Base-by-base conservation (phyloP, 805 yeast genomes). In the Clavispora carvajalis region DNA sequence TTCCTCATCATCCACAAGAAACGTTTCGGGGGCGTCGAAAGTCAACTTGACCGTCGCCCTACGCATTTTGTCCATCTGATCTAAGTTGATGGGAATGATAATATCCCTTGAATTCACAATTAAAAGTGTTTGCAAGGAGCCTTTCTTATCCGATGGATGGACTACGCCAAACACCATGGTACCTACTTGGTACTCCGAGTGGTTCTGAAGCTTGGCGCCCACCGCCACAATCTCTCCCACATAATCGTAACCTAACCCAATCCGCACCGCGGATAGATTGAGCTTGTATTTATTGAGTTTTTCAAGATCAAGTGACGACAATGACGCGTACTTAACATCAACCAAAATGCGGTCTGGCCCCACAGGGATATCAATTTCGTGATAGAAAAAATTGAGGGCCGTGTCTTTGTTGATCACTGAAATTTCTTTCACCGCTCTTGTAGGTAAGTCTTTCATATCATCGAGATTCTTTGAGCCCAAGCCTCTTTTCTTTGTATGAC, bases 211-310 rank as follows among this genome's bases (percentile, higher is more conserved):
- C n/a, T 64, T 62, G 10, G 58, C 53, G 7, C 91, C 91, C 16
- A 80, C 77, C 22, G 72, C 71, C 4, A 68, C 66, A 22, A 85
- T 63, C 4, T 62, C 62, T 17, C 95, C 95, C 18, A 79, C 64
- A 57, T 75, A 85, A 47, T 82, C 90, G 50, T 83, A 74, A 1
- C 93, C 93, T 22, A 82, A 57, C 7, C 90, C 89, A 7, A 69
- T 54, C 48, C 78, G 73, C 42, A 73, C 76, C 30, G 77, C 74
- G 28, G 76, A 72, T 38, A 77, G 59, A 45, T 79, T 76, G 19
- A 69, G 58, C 13, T 69, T 55, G 51, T 78, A 80, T 29, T 77
- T 72, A 52, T 78, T 76, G 53, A 76, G 67, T 38, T 82, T 75
- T 43, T 80, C 71, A 48, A 80, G 53, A 53, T 85, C 95, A 37